These are phyloP conservation scores for Fusarium xyrophilum DNA, from an alignment of 2,329 filamentous ascomycete genomes.

Conservation along the genomic window DNA sequence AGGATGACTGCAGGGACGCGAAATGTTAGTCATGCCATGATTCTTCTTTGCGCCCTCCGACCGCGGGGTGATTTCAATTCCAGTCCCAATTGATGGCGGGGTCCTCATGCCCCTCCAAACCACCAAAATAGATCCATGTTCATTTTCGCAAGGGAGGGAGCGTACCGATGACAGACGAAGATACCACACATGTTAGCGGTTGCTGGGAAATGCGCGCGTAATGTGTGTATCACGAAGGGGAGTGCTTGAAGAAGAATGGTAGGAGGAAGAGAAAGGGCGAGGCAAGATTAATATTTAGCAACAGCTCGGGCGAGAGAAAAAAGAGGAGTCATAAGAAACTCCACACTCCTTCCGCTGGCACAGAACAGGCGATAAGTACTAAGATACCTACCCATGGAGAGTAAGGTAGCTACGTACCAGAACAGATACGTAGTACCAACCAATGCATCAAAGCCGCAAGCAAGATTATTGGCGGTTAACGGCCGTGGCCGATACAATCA, in stretches of 20 bases:
- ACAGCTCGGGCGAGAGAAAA: constrained; percentile 21
- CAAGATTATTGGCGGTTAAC: constrained; percentile 33
- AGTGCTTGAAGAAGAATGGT: constrained; percentile 15
- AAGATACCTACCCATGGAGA: not conserved
- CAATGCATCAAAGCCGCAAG: constrained; percentile 25
- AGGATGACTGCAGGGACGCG: constrained; percentile 68
- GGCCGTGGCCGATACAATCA: constrained; percentile 10
- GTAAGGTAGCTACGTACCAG: not conserved
- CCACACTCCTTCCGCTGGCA: constrained; percentile 33
- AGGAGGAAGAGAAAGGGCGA: constrained; percentile 15
- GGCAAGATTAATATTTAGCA: constrained; percentile 36
- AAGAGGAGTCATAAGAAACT: constrained; percentile 37
- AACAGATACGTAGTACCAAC: constrained; percentile 3
- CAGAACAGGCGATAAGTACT: constrained; percentile 26
- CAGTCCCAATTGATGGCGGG: constrained; percentile 31
- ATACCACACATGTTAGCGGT: constrained; percentile 87
- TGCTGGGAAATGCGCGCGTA: constrained; percentile 21
- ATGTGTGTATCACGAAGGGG: constrained; percentile 15
- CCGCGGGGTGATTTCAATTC: constrained; percentile 44
- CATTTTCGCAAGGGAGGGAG: constrained; percentile 27
- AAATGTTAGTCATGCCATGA: constrained; percentile 38
- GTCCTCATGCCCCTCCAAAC: constrained; percentile 29
- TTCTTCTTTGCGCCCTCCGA: constrained; percentile 20
- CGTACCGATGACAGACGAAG: constrained; percentile 89
- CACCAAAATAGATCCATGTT: constrained; percentile 34